Evolutionary conservation across 768 basidiomycete species (phyloP), one percentile per base, ranked within the genome.

Genomic region (Auriculariales sp.): DNA sequence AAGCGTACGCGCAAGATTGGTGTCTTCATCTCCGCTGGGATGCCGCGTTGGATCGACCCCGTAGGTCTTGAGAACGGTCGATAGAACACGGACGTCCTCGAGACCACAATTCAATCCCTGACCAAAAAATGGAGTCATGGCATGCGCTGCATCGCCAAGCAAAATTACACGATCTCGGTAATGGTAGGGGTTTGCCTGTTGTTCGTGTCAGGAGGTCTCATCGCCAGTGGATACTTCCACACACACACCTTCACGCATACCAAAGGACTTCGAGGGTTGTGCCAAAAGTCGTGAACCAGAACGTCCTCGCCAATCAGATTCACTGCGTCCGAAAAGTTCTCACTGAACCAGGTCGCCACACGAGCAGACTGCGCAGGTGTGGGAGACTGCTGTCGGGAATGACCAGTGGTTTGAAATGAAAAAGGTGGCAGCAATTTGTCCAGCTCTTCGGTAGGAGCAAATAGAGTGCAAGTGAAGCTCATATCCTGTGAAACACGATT

Each of bases 51-150:
- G 64, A 52, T 73, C 68, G 51, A 93, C 81, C 14, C 73, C 72
- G 63, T 84, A 79, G 52, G 80, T 72, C 50, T 77, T 75, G 58
- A 97, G 71, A 50, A 92, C 67, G 28, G 77, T 72, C 52, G 80
- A 76, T 55, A 99, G 73, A 48, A 98, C 78, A 56, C 95, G 79
- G 57, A 98, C 92, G 64, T 99, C 94, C 67, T 99, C 94, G 48
- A 99, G 75, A 14, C 94, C 94, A 61, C 93, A 95, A 61, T 99
- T 99, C 57, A 98, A 74, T 34, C 94, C 94, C 72, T 99, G 94
- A 35, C 94, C 87, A 62, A 86, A 92, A 68, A 92, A 93, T 54
- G 94, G 93, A n/a, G 93, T 92, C 92, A 98, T 97, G 35, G 90
- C 85, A 65, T 99, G 94, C 10, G 91, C 89, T 33, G 94, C 84